Conservation (phyloP, 345 rosid species). For the Arabis alpina region DNA sequence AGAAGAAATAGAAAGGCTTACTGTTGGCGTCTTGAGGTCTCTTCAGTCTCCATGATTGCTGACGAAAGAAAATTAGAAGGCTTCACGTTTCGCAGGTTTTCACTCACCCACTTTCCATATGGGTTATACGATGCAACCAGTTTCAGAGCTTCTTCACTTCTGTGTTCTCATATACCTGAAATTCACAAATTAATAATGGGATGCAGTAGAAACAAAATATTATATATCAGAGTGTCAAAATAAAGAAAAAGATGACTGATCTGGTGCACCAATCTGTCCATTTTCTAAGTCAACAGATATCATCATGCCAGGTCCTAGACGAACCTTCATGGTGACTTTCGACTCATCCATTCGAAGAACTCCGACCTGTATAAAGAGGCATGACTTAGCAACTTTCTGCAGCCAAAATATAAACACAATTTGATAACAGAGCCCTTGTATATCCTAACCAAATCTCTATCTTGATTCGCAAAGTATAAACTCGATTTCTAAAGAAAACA, state of each 20-base stretch:
- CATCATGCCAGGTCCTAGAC: conserved; percentile 99
- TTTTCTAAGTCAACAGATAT: conserved; percentile 81
- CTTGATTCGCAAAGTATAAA: conserved; percentile 14
- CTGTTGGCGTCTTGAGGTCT: conserved; percentile 84
- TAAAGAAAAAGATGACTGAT: conserved; percentile 27
- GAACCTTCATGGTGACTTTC: conserved; percentile 89
- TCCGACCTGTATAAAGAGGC: conserved; percentile 75
- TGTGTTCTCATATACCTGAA: conserved; percentile 93
- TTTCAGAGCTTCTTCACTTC: conserved; percentile 94
- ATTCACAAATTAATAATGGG: conserved; percentile 22
- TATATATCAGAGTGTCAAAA: background rate
- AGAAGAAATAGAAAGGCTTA: conserved; percentile 53
- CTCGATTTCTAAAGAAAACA: conserved; percentile 15
- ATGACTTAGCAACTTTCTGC: conserved; percentile 33
- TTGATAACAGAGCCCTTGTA: background rate
- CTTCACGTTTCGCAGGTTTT: conserved; percentile 76
- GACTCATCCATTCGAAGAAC: conserved; percentile 97
- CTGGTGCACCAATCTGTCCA: conserved; percentile 79
- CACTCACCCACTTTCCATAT: conserved; percentile 89
- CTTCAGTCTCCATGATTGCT: conserved; percentile 76
- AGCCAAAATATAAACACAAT: conserved; percentile 6
- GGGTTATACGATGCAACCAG: conserved; percentile 83
- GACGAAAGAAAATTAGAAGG: conserved; percentile 66
- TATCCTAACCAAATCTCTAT: conserved; percentile 11
- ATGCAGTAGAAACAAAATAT: conserved; percentile 1